Base-by-base conservation (phyloP, 2,329 filamentous ascomycete genomes). In the Scorias spongiosa region DNA sequence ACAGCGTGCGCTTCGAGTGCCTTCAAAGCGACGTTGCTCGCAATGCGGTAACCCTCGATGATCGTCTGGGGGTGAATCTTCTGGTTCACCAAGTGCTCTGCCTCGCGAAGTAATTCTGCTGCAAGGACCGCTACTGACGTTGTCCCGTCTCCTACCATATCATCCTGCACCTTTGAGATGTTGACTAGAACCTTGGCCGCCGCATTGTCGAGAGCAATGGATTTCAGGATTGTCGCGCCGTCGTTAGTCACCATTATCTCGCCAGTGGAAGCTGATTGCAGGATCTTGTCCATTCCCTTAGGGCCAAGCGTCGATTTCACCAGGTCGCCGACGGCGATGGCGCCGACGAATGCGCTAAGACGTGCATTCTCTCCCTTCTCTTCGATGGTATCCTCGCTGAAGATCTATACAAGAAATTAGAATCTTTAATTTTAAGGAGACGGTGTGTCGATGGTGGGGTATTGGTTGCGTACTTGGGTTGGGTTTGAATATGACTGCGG, bases 21-120 rank as follows among this genome's bases (percentile, higher is more conserved):
- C 59, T 80, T 74, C 42, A 98, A 74, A 28, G 91, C 88, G 43
- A 91, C 89, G 42, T 78, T 74, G 64, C 86, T 93, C 43, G 91
- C 91, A 84, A 98, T 93, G 70, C 91, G 79, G 74, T 93, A 98
- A 42, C 91, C 91, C 61, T 98, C 91, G 60, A 98, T 98, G 65
- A 98, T 98, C 42, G 91, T 96, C 74, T 98, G 91, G 42, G 91
- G 91, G 66, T 98, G 91, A 57, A 98, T 95, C 71, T 96, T 96
- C 72, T 89, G 87, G 70, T 93, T 84, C 54, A 98, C 86, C 41
- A 98, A 76, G 70, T 93, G 89, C 71, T 98, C 91, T 40, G 91
- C 91, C 67, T 98, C 91, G 51, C 91, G 81, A 51, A 98, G 74
- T 47, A 98, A 76, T 70, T 98, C 91, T 47, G 91, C 91, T 34